Evolutionary conservation across 176 grass and related monocot genomes (phyloP), one percentile per base, ranked within the genome.

Genomic region (Hsuehochloa calcarea): DNA sequence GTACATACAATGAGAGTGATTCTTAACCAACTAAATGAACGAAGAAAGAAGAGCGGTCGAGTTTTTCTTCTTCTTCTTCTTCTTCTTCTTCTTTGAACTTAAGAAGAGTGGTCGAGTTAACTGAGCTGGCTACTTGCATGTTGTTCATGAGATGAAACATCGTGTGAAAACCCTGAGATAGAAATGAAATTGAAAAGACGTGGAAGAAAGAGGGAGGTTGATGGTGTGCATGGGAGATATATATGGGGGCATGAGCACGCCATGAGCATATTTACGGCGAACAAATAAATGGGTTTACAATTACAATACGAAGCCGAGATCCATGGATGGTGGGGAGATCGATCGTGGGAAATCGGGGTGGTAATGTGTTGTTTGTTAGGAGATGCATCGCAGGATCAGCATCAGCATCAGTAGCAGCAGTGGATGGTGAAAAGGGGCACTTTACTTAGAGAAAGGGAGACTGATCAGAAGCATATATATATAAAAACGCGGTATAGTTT

Each of bases 301-400:
- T 6, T 41, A 41, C 67, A 45, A 15, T 55, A 35, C 22, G 31
- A 69, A 58, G 75, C 62, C 51, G 77, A 80, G 89, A 91, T 87
- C 80, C 69, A 52, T 74, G 85, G 89, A 87, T 29, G 52, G 68
- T 87, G 80, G 80, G 69, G 82, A 11, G 66, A 38, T 83, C 80
- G 66, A 38, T 83, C 80, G 15, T 72, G 79, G 49, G 74, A 68
- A 59, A 34, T 58, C 66, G n/a, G 72, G 44, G 29, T 60, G 83
- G 72, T 52, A 79, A 56, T 56, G 47, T 29, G 29, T 8, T 84
- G 70, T 65, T 79, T 20, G 60, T 65, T 31, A 4, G 71, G 27
- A 54, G 71, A 52, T 35, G 47, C 46, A 35, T 52, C 71, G 34
- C 49, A 34, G 45, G 26, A 75, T 19, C 76, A 0, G 29, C 29